Evolutionary conservation across 345 rosid species (phyloP).

Genomic region (Theobroma cacao): DNA sequence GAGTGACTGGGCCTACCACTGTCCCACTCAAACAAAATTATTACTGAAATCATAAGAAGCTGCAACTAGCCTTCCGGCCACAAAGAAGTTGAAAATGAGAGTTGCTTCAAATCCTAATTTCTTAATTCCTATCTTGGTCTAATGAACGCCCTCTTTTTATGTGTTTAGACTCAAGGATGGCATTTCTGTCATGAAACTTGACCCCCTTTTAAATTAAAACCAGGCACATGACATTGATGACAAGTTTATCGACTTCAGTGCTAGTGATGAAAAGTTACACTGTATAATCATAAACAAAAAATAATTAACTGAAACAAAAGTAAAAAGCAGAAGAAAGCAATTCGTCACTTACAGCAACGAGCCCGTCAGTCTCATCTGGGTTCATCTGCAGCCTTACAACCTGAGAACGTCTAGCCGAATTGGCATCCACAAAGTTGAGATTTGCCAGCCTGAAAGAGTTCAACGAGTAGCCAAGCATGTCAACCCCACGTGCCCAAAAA

Average conservation of each 20-base stretch:
- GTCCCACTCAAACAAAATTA: neutral
- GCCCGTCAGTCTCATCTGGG: constrained; percentile 43
- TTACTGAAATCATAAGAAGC: neutral
- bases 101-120: neutral
- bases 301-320: neutral
- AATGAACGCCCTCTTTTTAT: too few relatives aligned
- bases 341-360: constrained; percentile 51
- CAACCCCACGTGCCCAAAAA: constrained; percentile 86
- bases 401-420: constrained; percentile 44
- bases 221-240: neutral
- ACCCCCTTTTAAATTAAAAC: neutral
- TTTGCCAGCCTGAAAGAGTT: constrained; percentile 66
- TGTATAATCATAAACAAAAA: neutral
- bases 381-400: constrained; percentile 52
- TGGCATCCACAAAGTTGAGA: constrained; percentile 51
- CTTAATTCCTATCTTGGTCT: too few relatives aligned
- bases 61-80: neutral
- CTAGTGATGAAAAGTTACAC: neutral
- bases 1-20: neutral
- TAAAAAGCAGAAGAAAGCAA: neutral
- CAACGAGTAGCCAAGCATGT: constrained; percentile 87
- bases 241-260: neutral
- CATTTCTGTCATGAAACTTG: neutral
- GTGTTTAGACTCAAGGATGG: too few relatives aligned
- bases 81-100: neutral